A percentile compares a stretch with the other conserved stretches of the same genome.
Evolutionary conservation across 1,139 yeast species (phyloP).

Genomic region (Candida sp.): DNA sequence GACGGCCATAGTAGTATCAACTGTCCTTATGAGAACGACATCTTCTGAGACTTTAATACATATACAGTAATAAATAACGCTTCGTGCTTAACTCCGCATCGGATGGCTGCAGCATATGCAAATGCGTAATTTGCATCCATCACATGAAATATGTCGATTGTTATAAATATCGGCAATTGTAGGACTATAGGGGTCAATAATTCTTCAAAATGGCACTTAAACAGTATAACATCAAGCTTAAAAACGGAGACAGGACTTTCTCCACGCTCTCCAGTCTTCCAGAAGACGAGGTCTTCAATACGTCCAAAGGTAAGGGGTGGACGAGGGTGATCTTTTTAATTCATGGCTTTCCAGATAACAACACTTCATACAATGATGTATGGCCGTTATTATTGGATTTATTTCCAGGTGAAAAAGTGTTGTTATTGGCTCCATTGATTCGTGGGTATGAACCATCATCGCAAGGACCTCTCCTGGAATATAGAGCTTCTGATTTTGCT

Average conservation of each 20-base stretch:
- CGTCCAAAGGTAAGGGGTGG: constrained; percentile 15
- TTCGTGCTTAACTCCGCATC: neutral
- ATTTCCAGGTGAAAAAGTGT: constrained; percentile 16
- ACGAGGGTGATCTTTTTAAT: constrained; percentile 26
- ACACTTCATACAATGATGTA: constrained; percentile 24
- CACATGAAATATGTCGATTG: neutral
- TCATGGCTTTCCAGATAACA: constrained; percentile 45
- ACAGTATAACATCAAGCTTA: constrained; percentile 14
- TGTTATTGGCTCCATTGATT: constrained; percentile 36
- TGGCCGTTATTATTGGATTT: constrained; percentile 19
- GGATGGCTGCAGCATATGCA: neutral
- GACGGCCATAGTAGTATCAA: constrained; percentile 84
- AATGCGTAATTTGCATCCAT: neutral
- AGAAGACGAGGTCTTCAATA: constrained; percentile 14
- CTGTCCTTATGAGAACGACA: constrained; percentile 79
- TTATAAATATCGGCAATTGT: neutral
- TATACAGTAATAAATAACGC: neutral
- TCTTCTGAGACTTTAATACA: neutral
- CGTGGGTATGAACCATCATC: constrained; percentile 41
- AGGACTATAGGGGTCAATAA: neutral
- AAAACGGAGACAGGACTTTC: constrained; percentile 20
- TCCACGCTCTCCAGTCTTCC: constrained; percentile 22
- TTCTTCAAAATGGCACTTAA: neutral
- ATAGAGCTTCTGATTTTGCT: constrained; percentile 29
- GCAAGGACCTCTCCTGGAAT: constrained; percentile 23